Evolutionary conservation across 1,139 yeast genomes (phyloP).

Genomic region (Protomyces macrosporus): DNA sequence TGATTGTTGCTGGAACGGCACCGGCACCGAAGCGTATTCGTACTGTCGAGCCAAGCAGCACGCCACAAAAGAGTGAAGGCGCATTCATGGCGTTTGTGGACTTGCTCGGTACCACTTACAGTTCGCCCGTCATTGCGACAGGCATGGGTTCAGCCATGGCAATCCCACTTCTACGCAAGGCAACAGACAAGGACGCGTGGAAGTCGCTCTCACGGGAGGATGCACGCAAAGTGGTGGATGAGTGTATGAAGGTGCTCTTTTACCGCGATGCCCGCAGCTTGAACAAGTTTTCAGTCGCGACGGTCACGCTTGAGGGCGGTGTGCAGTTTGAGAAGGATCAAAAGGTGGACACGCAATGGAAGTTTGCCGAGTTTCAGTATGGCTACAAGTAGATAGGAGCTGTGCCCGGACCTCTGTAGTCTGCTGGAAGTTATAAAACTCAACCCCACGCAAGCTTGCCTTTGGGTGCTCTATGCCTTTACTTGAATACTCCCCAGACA

Average conservation of each 20-base stretch:
- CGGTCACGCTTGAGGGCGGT: conserved; percentile 58
- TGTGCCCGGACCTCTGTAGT: no score
- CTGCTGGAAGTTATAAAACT: no score
- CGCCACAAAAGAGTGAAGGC: conserved; percentile 22
- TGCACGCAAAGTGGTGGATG: conserved; percentile 68
- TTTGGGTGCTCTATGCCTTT: no score
- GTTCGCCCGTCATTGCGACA: conserved; percentile 85
- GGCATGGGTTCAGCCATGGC: conserved; percentile 97
- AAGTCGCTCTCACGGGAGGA: conserved; percentile 61
- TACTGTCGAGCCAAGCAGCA: conserved; percentile 3
- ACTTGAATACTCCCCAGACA: no score
- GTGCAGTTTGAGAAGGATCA: conserved; percentile 62
- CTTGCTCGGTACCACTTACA: conserved; percentile 82
- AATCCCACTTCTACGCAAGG: conserved; percentile 80
- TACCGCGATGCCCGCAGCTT: conserved; percentile 95
- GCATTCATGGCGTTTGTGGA: conserved; percentile 83
- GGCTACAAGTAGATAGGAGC: conserved; percentile 53
- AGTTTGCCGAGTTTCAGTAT: conserved; percentile 76
- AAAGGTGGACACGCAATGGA: conserved; percentile 82
- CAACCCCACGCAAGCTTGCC: no score
- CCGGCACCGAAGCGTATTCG: conserved; percentile 11
- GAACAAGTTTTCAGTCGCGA: conserved; percentile 76
- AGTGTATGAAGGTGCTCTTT: conserved; percentile 89
- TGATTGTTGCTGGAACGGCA: conserved; percentile 72
- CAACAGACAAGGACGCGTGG: conserved; percentile 72